Evolutionary conservation across 2,329 filamentous ascomycete species (phyloP).

Genomic region (Endothia cerciana): DNA sequence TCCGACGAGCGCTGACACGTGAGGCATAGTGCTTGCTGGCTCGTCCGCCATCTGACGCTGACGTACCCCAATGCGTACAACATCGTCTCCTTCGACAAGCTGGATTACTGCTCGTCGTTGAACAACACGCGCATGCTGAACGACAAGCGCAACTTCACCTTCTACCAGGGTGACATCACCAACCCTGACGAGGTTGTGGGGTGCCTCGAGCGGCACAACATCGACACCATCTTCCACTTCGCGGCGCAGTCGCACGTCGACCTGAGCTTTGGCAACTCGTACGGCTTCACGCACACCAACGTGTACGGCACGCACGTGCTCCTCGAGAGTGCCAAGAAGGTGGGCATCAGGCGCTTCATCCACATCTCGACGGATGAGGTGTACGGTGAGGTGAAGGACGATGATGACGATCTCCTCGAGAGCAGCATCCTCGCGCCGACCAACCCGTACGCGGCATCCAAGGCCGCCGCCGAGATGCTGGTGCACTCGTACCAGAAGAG

Average conservation of each 20-base stretch:
- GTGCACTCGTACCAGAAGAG: conserved; percentile 86
- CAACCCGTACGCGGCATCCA: conserved; percentile 81
- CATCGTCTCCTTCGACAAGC: conserved; percentile 81
- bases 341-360: conserved; percentile 73
- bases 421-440: conserved; percentile 76
- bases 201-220: conserved; percentile 70
- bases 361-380: conserved; percentile 87
- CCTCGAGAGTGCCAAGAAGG: conserved; percentile 74
- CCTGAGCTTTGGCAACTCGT: conserved; percentile 80
- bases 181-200: conserved; percentile 70
- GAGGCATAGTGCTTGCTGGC: conserved; percentile 73
- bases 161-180: conserved; percentile 80
- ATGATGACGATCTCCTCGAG: conserved; percentile 72
- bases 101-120: conserved; percentile 80
- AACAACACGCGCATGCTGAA: conserved; percentile 77
- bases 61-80: conserved; percentile 77
- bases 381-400: conserved; percentile 77
- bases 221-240: conserved; percentile 83
- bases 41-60: conserved; percentile 75
- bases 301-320: conserved; percentile 85
- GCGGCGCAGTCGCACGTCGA: conserved; percentile 87
- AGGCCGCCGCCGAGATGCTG: conserved; percentile 82
- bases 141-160: conserved; percentile 72
- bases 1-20: conserved; percentile 26
- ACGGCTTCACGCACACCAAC: conserved; percentile 80